Base-by-base conservation (phyloP, 1,284 basidiomycete genomes). In the Bjerkandera adusta region DNA sequence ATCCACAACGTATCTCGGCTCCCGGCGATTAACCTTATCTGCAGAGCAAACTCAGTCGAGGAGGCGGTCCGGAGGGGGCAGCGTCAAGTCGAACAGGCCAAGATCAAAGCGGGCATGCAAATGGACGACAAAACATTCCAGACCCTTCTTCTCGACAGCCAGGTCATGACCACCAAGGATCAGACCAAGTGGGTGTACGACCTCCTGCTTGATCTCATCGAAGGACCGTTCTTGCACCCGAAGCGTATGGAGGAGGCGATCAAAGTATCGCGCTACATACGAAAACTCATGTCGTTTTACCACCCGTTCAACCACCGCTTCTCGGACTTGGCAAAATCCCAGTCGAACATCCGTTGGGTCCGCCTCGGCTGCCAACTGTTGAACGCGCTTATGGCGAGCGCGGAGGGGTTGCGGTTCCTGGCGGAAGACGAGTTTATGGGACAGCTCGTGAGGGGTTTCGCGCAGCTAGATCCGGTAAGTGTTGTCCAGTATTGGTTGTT, bases 201-300 rank as follows among this genome's bases (percentile, higher is more conserved):
- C 3, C 79, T 83, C 16, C 72, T 99, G 45, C 82, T 89, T 58
- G 94, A 97, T 39, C 74, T 99, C 12, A 79, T 98, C 16, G 93
- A 98, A 57, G 96, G 97, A 0, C 92, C 95, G 1, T 69, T 99
- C 40, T 73, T 94, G 38, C 96, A 95, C 59, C 83, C 92, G 1
- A 92, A 91, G 59, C 76, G 97, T n/a, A 77, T 99, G 61, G 97
- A 99, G 59, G 97, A 99, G 67, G 92, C 92, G 1, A 90, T 96
- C 62, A 89, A 87, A 61, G 91, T 87, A 10, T 87, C 90, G 13
- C 86, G 92, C 59, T 94, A 97, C 55, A 83, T 97, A 49, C 79
- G 87, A 29, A 79, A 92, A 25, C 69, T 99, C 13, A 84, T 97
- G 73, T 79, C 84, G 1, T 99, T 99, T 72, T 97, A 88, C 61